A percentile compares a stretch with the other conserved stretches of the same genome.
Conservation (phyloP, 192 early-diverging fungal genomes). For the Coemansia sp. region DNA sequence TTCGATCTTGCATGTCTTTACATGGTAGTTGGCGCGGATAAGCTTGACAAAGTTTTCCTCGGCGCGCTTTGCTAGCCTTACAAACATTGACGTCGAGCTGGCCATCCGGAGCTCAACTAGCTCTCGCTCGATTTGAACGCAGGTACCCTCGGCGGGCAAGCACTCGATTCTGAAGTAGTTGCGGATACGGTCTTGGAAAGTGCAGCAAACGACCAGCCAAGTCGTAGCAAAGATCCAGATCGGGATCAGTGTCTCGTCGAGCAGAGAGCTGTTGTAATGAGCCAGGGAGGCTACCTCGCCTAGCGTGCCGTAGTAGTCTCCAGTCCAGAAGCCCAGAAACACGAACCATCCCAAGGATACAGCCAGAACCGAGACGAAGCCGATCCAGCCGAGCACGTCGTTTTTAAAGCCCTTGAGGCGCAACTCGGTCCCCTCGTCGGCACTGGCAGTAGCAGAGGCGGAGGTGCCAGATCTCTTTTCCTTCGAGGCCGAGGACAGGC, state of each 20-base stretch:
- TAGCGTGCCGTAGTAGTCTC: constrained; percentile 62
- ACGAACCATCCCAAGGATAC: constrained; percentile 49
- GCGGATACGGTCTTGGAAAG: constrained; percentile 44
- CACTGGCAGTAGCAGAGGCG: constrained; percentile 8
- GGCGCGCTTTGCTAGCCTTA: constrained; percentile 29
- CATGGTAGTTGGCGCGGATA: constrained; percentile 50
- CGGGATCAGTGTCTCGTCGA: constrained; percentile 51
- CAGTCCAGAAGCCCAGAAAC: constrained; percentile 42
- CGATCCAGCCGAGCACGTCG: constrained; percentile 47
- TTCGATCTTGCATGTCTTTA: constrained; percentile 48
- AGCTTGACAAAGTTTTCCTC: constrained; percentile 36
- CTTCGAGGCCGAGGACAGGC: constrained; percentile 11
- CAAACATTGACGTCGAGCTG: constrained; percentile 35
- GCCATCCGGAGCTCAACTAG: constrained; percentile 53
- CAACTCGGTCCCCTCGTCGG: constrained; percentile 10
- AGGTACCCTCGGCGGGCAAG: constrained; percentile 46
- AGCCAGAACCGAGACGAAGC: constrained; percentile 36
- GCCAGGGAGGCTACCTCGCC: constrained; percentile 62
- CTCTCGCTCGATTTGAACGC: constrained; percentile 59
- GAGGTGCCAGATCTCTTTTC: constrained; percentile 6
- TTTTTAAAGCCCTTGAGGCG: constrained; percentile 45
- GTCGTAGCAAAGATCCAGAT: constrained; percentile 57
- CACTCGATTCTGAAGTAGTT: constrained; percentile 62
- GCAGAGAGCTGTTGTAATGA: constrained; percentile 55
- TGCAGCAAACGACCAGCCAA: constrained; percentile 46